Conservation (phyloP, 352 stramenopile genomes). For the Phytopythium ostracodes region DNA sequence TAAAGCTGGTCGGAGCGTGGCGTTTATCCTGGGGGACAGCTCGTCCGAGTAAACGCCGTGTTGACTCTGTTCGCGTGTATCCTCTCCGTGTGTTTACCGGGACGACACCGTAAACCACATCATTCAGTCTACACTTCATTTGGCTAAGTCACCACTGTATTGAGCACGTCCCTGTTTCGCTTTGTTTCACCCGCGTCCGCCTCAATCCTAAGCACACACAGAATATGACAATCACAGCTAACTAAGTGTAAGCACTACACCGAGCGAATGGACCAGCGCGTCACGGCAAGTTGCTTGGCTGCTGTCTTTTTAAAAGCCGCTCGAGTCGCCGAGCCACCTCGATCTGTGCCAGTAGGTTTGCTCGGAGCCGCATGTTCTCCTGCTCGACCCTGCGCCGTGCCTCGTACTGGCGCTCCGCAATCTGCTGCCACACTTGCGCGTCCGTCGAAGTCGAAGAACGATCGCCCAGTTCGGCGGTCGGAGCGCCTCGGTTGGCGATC, state of each 20-base stretch:
- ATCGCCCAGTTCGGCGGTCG: background rate
- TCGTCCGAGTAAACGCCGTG: background rate
- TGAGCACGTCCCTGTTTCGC: no score
- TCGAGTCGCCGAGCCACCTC: slow-evolving; percentile 5
- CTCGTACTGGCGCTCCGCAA: slow-evolving; percentile 9
- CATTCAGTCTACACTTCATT: no score
- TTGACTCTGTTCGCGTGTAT: no score
- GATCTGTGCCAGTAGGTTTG: slow-evolving; percentile 8
- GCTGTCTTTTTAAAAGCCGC: slow-evolving; percentile 5
- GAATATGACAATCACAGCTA: background rate
- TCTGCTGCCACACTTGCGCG: slow-evolving; percentile 3
- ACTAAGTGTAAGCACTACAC: background rate
- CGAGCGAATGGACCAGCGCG: background rate
- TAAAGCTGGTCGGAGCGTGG: background rate
- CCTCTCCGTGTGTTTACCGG: no score
- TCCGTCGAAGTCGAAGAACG: background rate
- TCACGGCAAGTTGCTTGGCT: slow-evolving; percentile 6
- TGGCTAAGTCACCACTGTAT: background rate
- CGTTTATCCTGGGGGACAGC: background rate
- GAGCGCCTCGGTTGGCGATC: background rate
- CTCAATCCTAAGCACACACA: background rate
- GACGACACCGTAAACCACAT: no score
- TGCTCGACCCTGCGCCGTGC: slow-evolving; percentile 5
- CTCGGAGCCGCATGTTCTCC: slow-evolving; percentile 6
- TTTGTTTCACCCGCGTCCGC: no score